Conservation (phyloP, 108 stramenopile species). For the Conticribra guillardii region DNA sequence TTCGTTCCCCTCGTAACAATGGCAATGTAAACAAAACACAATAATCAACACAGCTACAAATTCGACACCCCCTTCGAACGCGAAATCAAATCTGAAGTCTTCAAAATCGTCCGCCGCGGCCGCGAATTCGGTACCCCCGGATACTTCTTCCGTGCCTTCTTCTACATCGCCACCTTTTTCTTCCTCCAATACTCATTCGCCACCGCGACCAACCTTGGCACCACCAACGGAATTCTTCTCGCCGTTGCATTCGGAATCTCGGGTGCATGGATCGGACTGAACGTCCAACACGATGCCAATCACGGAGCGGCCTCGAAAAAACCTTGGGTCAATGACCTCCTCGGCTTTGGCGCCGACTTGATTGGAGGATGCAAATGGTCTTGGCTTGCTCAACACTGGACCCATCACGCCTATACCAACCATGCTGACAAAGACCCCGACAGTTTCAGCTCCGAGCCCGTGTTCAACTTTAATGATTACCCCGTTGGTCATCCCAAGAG, state of each 20-base stretch:
- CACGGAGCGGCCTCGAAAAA: constrained; percentile 89
- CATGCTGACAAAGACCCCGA: constrained; percentile 84
- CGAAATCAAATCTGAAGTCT: constrained; percentile 87
- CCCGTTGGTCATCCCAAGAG: constrained; percentile 70
- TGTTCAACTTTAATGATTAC: constrained; percentile 87
- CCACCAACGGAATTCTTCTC: constrained; percentile 31
- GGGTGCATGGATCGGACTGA: constrained; percentile 86
- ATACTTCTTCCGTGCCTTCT: constrained; percentile 68
- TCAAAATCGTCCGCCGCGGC: constrained; percentile 88
- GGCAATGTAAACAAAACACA: background rate
- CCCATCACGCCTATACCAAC: constrained; percentile 85
- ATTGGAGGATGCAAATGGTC: constrained; percentile 91
- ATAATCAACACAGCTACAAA: constrained; percentile 59
- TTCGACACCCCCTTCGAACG: constrained; percentile 87
- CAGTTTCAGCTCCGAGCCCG: constrained; percentile 84
- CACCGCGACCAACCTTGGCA: constrained; percentile 45
- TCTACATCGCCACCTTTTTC: constrained; percentile 75
- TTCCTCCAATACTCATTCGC: constrained; percentile 63
- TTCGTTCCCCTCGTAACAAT: background rate
- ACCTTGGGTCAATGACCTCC: constrained; percentile 81
- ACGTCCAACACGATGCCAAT: constrained; percentile 96
- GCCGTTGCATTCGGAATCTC: constrained; percentile 80
- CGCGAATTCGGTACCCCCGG: constrained; percentile 85
- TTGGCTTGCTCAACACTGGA: constrained; percentile 94
- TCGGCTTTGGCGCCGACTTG: constrained; percentile 88